Conservation (phyloP, 495 filamentous ascomycete genomes). For the Jackrogersella multiformis region DNA sequence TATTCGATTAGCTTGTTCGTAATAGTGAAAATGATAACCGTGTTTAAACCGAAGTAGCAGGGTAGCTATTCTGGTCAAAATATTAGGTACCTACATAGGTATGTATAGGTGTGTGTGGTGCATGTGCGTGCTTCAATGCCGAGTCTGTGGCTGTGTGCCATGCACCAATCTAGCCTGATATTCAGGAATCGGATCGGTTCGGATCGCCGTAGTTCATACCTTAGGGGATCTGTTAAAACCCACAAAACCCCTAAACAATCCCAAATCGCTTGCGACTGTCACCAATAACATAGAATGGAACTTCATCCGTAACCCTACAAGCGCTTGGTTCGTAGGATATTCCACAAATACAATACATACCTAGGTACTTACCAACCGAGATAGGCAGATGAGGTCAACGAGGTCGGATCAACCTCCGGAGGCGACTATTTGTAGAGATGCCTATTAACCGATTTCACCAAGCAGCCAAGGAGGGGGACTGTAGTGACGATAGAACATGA, state of each 20-base stretch:
- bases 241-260: background rate
- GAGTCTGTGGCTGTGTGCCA: too few species aligned
- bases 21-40: too few species aligned
- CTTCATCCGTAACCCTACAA: background rate
- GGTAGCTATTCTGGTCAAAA: too few species aligned
- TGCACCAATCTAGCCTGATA: background rate
- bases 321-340: conserved; percentile 10
- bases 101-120: too few species aligned
- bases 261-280: conserved; percentile 4
- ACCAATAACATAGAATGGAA: conserved; percentile 23
- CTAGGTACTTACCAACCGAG: conserved; percentile 25
- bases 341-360: conserved; percentile 26
- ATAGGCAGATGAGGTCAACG: conserved; percentile 1
- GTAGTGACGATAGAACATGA: background rate
- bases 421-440: conserved; percentile 7
- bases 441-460: conserved; percentile 13
- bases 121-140: too few species aligned
- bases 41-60: too few species aligned
- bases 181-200: background rate
- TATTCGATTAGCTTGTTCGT: too few species aligned
- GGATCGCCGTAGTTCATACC: conserved; percentile 6
- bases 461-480: background rate
- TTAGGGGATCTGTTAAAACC: background rate
- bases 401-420: conserved; percentile 1
- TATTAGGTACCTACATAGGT: too few species aligned